Conservation (phyloP, 345 rosid genomes). For the Punica granatum region DNA sequence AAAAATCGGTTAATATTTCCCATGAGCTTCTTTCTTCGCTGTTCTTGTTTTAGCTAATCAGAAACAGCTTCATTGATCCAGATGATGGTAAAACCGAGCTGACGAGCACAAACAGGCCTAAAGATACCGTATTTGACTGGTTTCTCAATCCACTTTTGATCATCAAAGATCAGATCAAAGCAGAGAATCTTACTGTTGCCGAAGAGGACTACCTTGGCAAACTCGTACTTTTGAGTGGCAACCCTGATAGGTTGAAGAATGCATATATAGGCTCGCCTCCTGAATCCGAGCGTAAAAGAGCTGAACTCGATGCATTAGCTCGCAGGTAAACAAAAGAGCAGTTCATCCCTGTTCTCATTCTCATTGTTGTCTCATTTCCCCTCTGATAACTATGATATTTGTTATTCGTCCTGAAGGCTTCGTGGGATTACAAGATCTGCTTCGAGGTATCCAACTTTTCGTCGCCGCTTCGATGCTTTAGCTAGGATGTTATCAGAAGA, state of each 20-base stretch:
- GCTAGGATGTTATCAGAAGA: constrained; percentile 48
- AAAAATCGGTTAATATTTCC: background rate
- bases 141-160: constrained; percentile 35
- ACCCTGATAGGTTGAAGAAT: constrained; percentile 21
- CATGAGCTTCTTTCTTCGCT: background rate
- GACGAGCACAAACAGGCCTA: constrained; percentile 64
- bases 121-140: constrained; percentile 55
- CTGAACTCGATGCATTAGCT: constrained; percentile 40
- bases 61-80: constrained; percentile 15
- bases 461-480: constrained; percentile 52
- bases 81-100: constrained; percentile 58
- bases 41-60: background rate
- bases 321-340: constrained; percentile 25
- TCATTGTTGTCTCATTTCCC: background rate
- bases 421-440: constrained; percentile 73
- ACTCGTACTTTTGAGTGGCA: constrained; percentile 26
- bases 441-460: constrained; percentile 78
- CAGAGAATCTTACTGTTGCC: constrained; percentile 26
- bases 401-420: constrained; percentile 28
- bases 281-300: constrained; percentile 28
- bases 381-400: background rate
- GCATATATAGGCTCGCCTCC: constrained; percentile 21
- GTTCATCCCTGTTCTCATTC: background rate
- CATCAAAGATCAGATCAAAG: constrained; percentile 42
- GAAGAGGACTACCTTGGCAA: constrained; percentile 40